A percentile compares a stretch with the other conserved stretches of the same genome.
Evolutionary conservation across 2,329 filamentous ascomycete genomes (phyloP).

Genomic region (Alternaria arborescens): DNA sequence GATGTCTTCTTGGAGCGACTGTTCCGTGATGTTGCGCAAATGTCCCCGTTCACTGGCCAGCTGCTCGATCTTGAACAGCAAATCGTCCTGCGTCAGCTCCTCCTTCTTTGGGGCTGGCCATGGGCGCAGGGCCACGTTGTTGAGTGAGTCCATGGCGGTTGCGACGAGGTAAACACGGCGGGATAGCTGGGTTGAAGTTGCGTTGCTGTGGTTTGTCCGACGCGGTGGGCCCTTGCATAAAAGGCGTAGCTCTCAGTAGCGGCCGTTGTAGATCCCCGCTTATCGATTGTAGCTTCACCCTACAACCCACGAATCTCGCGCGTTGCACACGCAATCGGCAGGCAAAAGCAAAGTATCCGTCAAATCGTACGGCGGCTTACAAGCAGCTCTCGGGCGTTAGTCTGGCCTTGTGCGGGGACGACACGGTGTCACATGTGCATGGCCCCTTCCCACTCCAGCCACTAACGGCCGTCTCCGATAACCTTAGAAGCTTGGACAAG

Average conservation of each 20-base stretch:
- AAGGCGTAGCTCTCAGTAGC: constrained; percentile 25
- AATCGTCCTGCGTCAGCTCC: constrained; percentile 59
- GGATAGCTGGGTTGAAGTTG: constrained; percentile 13
- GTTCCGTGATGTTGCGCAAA: constrained; percentile 81
- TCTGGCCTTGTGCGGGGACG: constrained; percentile 10
- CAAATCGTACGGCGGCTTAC: background rate
- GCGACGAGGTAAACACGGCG: constrained; percentile 2
- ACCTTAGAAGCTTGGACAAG: constrained; percentile 32
- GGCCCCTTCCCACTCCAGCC: constrained; percentile 25
- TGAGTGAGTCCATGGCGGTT: constrained; percentile 38
- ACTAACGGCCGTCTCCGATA: constrained; percentile 40
- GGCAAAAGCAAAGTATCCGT: background rate
- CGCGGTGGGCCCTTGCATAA: constrained; percentile 29
- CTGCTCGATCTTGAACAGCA: constrained; percentile 80
- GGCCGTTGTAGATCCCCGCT: constrained; percentile 17
- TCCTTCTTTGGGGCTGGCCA: constrained; percentile 63
- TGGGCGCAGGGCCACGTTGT: constrained; percentile 68
- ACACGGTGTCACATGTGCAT: constrained; percentile 30
- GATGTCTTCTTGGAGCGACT: constrained; percentile 75
- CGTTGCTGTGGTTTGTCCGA: constrained; percentile 16
- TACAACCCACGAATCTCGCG: constrained; percentile 2
- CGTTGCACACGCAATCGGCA: constrained; percentile 3
- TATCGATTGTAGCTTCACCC: constrained; percentile 24
- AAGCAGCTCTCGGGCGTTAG: constrained; percentile 4
- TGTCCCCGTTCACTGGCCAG: constrained; percentile 81